Conservation (phyloP, 2,329 filamentous ascomycete species). For the Pleoardoris graminearum region DNA sequence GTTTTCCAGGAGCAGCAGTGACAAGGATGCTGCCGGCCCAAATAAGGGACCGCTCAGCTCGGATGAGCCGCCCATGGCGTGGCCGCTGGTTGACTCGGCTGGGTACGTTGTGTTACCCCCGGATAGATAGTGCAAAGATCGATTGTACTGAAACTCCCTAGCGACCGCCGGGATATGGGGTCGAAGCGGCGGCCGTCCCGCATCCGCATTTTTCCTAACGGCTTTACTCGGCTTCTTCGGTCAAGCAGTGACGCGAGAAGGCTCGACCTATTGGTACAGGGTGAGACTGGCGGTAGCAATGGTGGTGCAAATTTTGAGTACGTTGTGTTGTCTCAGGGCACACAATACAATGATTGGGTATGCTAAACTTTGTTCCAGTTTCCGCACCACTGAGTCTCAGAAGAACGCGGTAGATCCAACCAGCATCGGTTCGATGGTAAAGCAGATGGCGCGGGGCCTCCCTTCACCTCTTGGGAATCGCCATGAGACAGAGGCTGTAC, state of each 20-base stretch:
- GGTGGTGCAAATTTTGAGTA: background rate
- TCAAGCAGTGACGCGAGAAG: constrained; percentile 18
- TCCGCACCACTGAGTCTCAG: background rate
- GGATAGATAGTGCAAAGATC: background rate
- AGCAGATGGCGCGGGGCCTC: constrained; percentile 20
- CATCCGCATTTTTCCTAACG: constrained; percentile 22
- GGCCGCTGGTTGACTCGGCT: constrained; percentile 10
- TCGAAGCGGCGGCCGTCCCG: constrained; percentile 24
- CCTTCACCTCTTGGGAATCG: constrained; percentile 20
- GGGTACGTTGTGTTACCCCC: background rate
- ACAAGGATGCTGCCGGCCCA: constrained; percentile 12
- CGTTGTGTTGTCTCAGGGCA: background rate
- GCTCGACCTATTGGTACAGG: background rate
- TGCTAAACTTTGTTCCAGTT: background rate
- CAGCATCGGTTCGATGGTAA: constrained; percentile 19
- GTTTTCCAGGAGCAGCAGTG: constrained; percentile 19
- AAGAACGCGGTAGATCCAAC: constrained; percentile 12
- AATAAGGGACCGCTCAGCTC: constrained; percentile 10
- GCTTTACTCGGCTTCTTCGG: constrained; percentile 26
- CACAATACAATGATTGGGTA: constrained; percentile 11
- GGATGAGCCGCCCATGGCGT: constrained; percentile 7
- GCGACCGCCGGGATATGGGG: background rate
- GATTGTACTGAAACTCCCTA: background rate
- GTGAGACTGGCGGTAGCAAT: background rate
- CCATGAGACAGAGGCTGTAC: constrained; percentile 8